A percentile compares a stretch with the other conserved stretches of the same genome.
phyloP scores from a whole-genome alignment of 106 monocot genomes.

The Dioscorea dumetorum region DNA sequence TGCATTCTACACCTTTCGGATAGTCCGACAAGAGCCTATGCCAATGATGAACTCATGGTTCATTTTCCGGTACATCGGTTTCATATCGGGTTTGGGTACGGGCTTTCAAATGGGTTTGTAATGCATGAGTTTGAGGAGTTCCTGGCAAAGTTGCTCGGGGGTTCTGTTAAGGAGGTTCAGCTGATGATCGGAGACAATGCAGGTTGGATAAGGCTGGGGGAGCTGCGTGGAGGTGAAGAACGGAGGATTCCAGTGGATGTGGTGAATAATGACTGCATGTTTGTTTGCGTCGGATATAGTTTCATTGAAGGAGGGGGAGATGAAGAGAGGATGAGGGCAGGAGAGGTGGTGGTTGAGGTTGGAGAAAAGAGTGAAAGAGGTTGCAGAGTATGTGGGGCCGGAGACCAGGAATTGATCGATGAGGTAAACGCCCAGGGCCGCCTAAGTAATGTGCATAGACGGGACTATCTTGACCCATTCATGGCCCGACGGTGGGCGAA shows the following conservation, averaged over 20 bases:
- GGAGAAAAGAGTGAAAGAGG: slow-evolving; percentile 35
- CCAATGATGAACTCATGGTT: slow-evolving; percentile 9
- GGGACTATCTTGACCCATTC: slow-evolving; percentile 91
- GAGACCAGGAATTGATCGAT: neutral
- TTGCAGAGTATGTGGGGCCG: neutral
- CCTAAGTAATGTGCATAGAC: slow-evolving; percentile 44
- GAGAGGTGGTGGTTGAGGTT: slow-evolving; percentile 43
- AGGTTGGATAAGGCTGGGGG: slow-evolving; percentile 45
- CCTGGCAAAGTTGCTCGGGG: slow-evolving; percentile 57
- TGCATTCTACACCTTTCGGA: slow-evolving; percentile 63
- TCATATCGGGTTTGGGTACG: slow-evolving; percentile 64
- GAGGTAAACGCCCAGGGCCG: slow-evolving; percentile 24
- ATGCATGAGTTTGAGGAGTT: slow-evolving; percentile 97
- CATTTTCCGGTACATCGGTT: slow-evolving; percentile 48
- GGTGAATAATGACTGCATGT: slow-evolving; percentile 19
- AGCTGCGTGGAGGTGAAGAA: slow-evolving; percentile 70
- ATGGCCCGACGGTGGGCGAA: slow-evolving; percentile 96
- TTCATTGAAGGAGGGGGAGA: slow-evolving; percentile 56
- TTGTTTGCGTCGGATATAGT: slow-evolving; percentile 53
- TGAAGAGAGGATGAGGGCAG: slow-evolving; percentile 26
- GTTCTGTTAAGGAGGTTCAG: slow-evolving; percentile 43
- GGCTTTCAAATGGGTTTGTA: slow-evolving; percentile 54
- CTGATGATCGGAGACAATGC: slow-evolving; percentile 58
- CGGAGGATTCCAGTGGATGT: slow-evolving; percentile 54
- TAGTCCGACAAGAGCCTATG: slow-evolving; percentile 21